Base-by-base conservation (phyloP, 176 grass and related monocot genomes). In the Oropetium thomaeum region DNA sequence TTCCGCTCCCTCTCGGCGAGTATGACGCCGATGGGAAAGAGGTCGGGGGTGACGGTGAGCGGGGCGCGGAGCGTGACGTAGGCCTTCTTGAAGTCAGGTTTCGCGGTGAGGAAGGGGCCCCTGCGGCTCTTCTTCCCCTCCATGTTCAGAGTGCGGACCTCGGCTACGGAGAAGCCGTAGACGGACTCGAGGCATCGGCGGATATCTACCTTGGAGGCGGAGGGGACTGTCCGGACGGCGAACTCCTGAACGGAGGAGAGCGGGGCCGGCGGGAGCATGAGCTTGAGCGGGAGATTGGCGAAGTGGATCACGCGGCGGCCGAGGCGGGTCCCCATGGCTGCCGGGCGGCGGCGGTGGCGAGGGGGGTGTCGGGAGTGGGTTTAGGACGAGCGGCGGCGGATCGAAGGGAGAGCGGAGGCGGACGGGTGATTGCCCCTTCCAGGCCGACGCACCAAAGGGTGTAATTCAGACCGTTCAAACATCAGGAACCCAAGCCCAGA, bases 1-100 rank as follows among this genome's bases (percentile, higher is more conserved):
- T 89, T 97, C 4, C 85, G 81, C 84, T 97, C 94, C 65, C 79
- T 79, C 60, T 89, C 89, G 20, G 74, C 75, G 5, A 87, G 83
- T 47, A 93, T 77, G 25, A 38, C 39, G 61, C 85, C 83, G n/a
- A 97, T 89, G 35, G 94, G 94, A 79, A 93, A 97, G 64, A 97
- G 78, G 54, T 93, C 90, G 4, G 80, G 81, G 39, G 88, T 91
- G 81, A 97, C 84, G 27, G 74, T 53, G 78, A 97, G 94, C 59
- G 94, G 88, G 28, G 83, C 65, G 32, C 39, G 69, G 67, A 97
- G 89, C 29, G 94, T 97, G 85, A 97, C 65, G 77, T 93, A 97
- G 53, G 94, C 90, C 94, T 97, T 97, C 86, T 97, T 97, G 83
- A 91, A 97, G 84, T 97, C 94, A 25, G 90, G 90, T 65, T 97